Evolutionary conservation across 768 basidiomycete species (phyloP).

Genomic region (Termitomyces sp.): DNA sequence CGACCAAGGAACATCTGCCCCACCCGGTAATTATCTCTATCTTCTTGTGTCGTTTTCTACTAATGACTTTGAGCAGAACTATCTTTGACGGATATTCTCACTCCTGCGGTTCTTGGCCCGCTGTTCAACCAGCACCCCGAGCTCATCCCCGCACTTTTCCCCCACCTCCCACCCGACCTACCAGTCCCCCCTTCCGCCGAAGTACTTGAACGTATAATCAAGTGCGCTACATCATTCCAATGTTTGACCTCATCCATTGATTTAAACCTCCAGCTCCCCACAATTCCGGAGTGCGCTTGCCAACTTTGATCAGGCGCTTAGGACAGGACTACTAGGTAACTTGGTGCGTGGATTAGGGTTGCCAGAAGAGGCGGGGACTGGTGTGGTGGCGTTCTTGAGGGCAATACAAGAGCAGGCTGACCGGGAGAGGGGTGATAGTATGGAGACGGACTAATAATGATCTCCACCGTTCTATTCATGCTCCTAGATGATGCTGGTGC

Average conservation of each 20-base stretch:
- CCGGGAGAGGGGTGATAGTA: constrained; percentile 39
- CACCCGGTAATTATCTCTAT: constrained; percentile 23
- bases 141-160: constrained; percentile 65
- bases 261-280: constrained; percentile 42
- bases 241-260: background rate
- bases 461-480: background rate
- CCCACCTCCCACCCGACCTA: constrained; percentile 77
- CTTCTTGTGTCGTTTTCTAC: background rate
- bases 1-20: constrained; percentile 20
- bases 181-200: constrained; percentile 64
- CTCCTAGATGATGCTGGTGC: background rate
- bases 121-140: constrained; percentile 67
- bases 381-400: constrained; percentile 73
- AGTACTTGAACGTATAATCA: constrained; percentile 66
- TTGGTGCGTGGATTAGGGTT: constrained; percentile 77
- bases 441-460: constrained; percentile 68
- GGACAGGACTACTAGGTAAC: constrained; percentile 71
- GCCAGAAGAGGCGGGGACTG: constrained; percentile 77
- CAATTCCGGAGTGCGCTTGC: constrained; percentile 78
- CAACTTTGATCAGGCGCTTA: constrained; percentile 78
- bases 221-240: constrained; percentile 23
- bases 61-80: constrained; percentile 34
- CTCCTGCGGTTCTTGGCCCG: constrained; percentile 64
- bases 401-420: constrained; percentile 75
- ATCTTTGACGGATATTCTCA: constrained; percentile 70